phyloP scores from a whole-genome alignment of 106 monocot genomes.

The Acorus calamus region DNA sequence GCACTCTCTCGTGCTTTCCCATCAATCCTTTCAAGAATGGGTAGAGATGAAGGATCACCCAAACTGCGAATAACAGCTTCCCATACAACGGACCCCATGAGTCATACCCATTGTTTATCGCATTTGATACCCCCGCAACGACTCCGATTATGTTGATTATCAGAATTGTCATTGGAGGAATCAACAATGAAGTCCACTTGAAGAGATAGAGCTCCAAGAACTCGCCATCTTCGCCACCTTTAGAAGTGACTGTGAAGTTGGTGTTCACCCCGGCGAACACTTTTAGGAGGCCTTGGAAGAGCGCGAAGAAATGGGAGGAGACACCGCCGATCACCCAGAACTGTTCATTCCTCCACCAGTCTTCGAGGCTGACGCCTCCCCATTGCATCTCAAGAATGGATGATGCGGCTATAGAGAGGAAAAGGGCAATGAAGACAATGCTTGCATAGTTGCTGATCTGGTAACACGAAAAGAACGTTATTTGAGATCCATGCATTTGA shows the following conservation, averaged over 20 bases:
- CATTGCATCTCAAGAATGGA: conserved; percentile 11
- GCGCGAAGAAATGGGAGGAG: conserved; percentile 13
- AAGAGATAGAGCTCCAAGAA: conserved; percentile 18
- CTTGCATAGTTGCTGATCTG: conserved; percentile 16
- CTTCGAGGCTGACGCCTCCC: conserved; percentile 12
- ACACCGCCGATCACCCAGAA: conserved; percentile 24
- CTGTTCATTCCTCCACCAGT: conserved; percentile 22
- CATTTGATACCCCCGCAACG: conserved; percentile 7
- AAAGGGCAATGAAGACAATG: conserved; percentile 11
- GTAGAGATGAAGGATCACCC: conserved; percentile 18
- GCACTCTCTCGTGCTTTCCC: conserved; percentile 13
- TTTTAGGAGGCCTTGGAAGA: conserved; percentile 19
- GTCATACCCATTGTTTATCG: conserved; percentile 17
- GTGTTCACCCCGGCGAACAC: conserved; percentile 15
- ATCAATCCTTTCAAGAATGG: conserved; percentile 19
- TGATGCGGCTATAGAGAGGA: conserved; percentile 14
- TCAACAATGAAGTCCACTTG: conserved; percentile 17
- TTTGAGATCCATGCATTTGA: too few relatives aligned
- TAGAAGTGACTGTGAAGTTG: conserved; percentile 19
- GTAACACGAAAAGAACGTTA: too few relatives aligned
- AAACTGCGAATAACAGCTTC: conserved; percentile 14
- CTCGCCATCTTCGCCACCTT: conserved; percentile 10
- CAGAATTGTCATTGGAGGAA: conserved; percentile 13
- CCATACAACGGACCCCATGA: conserved; percentile 17
- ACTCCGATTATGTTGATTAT: conserved; percentile 15